Conservation (phyloP, 1,284 basidiomycete species). For the Megacollybia platyphylla region DNA sequence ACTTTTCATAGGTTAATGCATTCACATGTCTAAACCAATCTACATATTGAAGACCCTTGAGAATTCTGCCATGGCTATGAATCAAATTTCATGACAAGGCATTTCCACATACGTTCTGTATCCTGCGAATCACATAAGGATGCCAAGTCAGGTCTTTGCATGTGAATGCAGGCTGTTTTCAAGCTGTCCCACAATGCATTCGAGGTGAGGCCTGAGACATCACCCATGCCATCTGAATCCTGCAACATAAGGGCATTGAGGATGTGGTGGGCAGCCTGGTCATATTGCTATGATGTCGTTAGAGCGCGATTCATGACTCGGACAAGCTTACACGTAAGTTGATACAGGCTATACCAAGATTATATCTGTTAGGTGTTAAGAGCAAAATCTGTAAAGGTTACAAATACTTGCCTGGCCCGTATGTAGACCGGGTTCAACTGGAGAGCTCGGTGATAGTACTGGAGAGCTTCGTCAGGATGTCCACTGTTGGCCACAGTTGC, state of each 20-base stretch:
- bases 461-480: conserved; percentile 69
- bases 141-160: conserved; percentile 66
- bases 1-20: too few relatives aligned
- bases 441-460: conserved; percentile 85
- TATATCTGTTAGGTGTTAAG: conserved; percentile 46
- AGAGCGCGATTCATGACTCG: neutral
- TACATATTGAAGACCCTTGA: conserved; percentile 1
- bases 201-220: conserved; percentile 48
- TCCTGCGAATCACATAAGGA: conserved; percentile 57
- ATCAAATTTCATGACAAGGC: neutral
- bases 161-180: conserved; percentile 66
- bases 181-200: conserved; percentile 77
- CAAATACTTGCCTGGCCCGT: conserved; percentile 56
- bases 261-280: conserved; percentile 76
- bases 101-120: conserved; percentile 45
- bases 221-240: conserved; percentile 60
- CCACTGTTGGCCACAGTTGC: conserved; percentile 95
- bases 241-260: conserved; percentile 80
- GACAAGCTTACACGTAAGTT: conserved; percentile 55
- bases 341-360: conserved; percentile 84
- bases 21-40: neutral
- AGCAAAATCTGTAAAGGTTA: neutral
- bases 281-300: conserved; percentile 42
- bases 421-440: conserved; percentile 90
- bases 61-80: conserved; percentile 6